Evolutionary conservation across 768 basidiomycete genomes (phyloP), one percentile per base, ranked within the genome.

Genomic region (Floccularia luteovirens): DNA sequence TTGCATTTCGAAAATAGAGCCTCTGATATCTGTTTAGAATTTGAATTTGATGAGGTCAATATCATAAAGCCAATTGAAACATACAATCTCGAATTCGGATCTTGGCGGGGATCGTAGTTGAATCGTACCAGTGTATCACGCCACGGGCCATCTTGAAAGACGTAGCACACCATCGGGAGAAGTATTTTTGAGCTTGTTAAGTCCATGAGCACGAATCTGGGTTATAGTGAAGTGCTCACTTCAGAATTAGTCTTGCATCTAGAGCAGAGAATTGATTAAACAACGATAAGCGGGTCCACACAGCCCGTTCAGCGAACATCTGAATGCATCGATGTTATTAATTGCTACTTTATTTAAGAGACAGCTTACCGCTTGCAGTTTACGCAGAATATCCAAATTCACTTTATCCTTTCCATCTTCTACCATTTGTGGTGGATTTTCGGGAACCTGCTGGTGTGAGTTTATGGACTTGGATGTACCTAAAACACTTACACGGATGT

Each of bases 131-230:
- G 71, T 11, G 87, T 86, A 50, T 97, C 93, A 28, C 90, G 73
- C 82, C 87, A 98, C 2, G 93, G 92, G 0, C 96, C 96, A 48
- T 96, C 93, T 48, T 82, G 77, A 54, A 97, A 93, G 6, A 87
- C 83, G 53, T 93, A 99, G 40, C 81, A 83, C 3, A 85, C 77
- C 4, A 87, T 61, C 2, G 92, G 84, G 13, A 94, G 72, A 12
- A 91, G 68, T 4, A 79, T 61, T 55, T 93, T 94, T 10, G 87
- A 85, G 44, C 91, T 94, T 43, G 24, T n/a, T 10, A 6, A 8
- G 8, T 17, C 22, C 11, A 16, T 37, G 12, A 36, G 42, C 32
- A 23, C 38, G 30, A 20, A 25, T 32, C 23, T 23, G 14, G n/a
- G 21, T 5, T 27, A 21, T 25, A 12, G 16, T n/a, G 37, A 38